These are phyloP conservation scores for Claviceps monticola DNA, from an alignment of 2,329 filamentous ascomycete species.

Conservation along the genomic window DNA sequence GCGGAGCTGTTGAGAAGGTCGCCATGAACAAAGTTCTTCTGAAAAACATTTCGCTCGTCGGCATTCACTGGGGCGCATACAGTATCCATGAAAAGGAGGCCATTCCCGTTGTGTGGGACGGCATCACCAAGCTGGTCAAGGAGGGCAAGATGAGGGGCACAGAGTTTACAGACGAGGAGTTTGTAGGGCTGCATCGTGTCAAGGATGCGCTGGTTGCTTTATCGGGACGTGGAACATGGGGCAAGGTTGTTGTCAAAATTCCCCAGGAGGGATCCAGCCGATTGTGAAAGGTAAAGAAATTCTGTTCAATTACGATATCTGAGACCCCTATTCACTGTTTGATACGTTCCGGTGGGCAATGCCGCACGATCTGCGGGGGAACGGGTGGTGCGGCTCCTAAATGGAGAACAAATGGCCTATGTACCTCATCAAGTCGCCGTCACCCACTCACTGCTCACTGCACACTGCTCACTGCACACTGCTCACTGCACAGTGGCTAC, in stretches of 20 bases:
- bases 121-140: constrained; percentile 63
- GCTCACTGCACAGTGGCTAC: no score
- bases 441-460: no score
- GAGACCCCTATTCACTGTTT: no score
- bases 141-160: constrained; percentile 71
- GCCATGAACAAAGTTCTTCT: constrained; percentile 83
- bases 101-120: constrained; percentile 64
- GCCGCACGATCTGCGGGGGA: no score
- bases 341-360: no score
- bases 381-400: no score
- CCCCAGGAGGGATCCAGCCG: constrained; percentile 50
- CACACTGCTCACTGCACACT: no score
- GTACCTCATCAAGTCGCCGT: no score
- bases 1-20: constrained; percentile 67
- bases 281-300: constrained; percentile 23
- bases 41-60: constrained; percentile 86
- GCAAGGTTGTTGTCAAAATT: constrained; percentile 85
- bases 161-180: constrained; percentile 68
- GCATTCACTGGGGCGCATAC: constrained; percentile 87
- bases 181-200: constrained; percentile 68
- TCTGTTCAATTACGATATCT: no score
- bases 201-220: constrained; percentile 64
- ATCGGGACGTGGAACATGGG: constrained; percentile 77
- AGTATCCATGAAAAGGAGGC: constrained; percentile 55
- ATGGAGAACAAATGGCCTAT: no score